These are phyloP conservation scores for Circinella umbellata DNA, from an alignment of 371 early-diverging fungal species.

Conservation along the genomic window DNA sequence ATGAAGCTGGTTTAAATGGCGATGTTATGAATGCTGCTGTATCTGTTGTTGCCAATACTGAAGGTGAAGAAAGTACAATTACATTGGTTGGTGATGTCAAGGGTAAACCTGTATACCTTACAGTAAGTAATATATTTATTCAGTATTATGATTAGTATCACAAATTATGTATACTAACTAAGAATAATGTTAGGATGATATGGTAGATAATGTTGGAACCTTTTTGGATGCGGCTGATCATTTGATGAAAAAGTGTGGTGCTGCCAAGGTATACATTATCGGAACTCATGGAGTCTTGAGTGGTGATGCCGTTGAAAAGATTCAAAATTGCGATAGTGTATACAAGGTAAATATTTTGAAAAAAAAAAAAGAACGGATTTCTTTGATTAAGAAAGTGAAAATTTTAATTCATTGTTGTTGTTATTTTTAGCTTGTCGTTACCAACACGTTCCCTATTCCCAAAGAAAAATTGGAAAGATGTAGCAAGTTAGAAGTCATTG, in stretches of 20 bases:
- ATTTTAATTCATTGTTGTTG: not conserved
- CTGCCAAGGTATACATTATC: conserved; percentile 86
- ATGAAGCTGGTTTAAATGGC: conserved; percentile 41
- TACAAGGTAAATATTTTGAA: conserved; percentile 66
- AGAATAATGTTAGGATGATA: conserved; percentile 74
- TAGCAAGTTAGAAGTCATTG: conserved; percentile 85
- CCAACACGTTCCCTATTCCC: conserved; percentile 93
- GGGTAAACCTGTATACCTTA: conserved; percentile 85
- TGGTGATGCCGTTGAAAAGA: conserved; percentile 81
- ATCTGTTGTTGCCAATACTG: conserved; percentile 53
- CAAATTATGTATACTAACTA: not conserved
- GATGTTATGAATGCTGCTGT: conserved; percentile 57
- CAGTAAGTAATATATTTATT: conserved; percentile 58
- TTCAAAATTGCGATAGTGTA: conserved; percentile 85
- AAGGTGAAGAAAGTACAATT: conserved; percentile 63
- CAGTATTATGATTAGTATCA: not conserved
- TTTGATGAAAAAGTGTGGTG: conserved; percentile 83
- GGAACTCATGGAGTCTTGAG: conserved; percentile 95
- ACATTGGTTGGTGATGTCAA: conserved; percentile 95
- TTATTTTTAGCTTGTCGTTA: conserved; percentile 75
- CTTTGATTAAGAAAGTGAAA: not conserved
- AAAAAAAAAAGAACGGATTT: not conserved
- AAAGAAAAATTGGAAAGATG: conserved; percentile 72
- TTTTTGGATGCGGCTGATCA: conserved; percentile 94
- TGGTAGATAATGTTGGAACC: conserved; percentile 85